These are phyloP conservation scores for Aspergillus texensis DNA, from an alignment of 2,329 filamentous ascomycete species.

Conservation along the genomic window DNA sequence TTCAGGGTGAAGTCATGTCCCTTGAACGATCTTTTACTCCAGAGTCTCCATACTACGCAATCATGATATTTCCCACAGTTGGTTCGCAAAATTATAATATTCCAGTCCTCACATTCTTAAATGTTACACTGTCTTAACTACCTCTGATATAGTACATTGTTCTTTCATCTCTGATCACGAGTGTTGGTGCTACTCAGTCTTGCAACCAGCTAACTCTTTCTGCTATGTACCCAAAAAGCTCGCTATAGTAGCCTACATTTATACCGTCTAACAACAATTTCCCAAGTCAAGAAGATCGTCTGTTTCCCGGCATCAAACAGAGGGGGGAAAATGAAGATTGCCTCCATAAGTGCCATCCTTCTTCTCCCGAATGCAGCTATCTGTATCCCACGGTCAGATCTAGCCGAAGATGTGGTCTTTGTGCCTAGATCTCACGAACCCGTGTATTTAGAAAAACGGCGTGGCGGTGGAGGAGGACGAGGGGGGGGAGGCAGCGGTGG, in stretches of 20 bases:
- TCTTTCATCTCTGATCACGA: not conserved
- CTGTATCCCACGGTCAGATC: constrained; percentile 28
- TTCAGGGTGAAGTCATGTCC: not conserved
- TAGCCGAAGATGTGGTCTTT: constrained; percentile 22
- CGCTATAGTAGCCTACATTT: not conserved
- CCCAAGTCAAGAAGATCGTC: not conserved
- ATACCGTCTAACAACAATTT: not conserved
- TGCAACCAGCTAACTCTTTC: not conserved
- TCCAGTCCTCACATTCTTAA: not conserved
- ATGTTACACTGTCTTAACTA: not conserved
- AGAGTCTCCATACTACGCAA: not conserved
- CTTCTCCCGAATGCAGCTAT: constrained; percentile 32
- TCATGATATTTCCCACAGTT: not conserved
- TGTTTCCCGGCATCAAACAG: not conserved
- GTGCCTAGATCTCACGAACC: constrained; percentile 17
- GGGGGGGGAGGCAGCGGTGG: constrained; percentile 27
- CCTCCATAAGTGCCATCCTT: constrained; percentile 29
- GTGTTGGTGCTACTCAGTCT: not conserved
- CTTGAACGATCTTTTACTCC: not conserved
- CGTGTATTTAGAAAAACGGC: constrained; percentile 49
- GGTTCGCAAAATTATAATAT: not conserved
- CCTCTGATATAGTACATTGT: not conserved
- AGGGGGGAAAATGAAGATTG: constrained; percentile 33
- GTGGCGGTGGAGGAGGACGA: constrained; percentile 51
- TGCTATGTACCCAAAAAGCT: not conserved